Evolutionary conservation across 805 yeast genomes (phyloP).

Genomic region (Sugiyamaella chiloensis): DNA sequence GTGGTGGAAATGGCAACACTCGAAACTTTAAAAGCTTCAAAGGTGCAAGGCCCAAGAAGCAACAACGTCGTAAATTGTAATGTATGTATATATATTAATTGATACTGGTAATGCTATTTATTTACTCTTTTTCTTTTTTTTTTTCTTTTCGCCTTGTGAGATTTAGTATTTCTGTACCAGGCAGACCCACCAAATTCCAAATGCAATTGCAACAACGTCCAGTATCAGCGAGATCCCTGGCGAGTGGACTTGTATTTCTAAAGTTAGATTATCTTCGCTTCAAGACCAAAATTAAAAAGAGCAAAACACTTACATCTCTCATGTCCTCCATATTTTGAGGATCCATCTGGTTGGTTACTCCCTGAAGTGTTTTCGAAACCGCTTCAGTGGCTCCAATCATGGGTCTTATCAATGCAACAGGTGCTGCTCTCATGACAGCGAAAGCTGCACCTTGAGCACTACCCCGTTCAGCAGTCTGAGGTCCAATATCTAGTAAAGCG

Average conservation of each 20-base stretch:
- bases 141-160: too few relatives aligned
- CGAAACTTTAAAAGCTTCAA: neutral
- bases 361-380: conserved; percentile 74
- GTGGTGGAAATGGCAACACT: neutral
- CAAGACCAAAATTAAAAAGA: neutral
- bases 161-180: too few relatives aligned
- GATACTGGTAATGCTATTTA: too few relatives aligned
- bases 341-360: conserved; percentile 77
- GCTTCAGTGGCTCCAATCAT: conserved; percentile 93
- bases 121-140: too few relatives aligned
- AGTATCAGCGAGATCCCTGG: conserved; percentile 26
- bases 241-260: conserved; percentile 20
- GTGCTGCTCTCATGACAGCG: conserved; percentile 71
- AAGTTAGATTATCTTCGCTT: neutral
- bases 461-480: conserved; percentile 61
- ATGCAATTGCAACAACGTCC: too few relatives aligned
- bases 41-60: neutral
- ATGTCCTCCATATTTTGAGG: conserved; percentile 23
- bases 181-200: too few relatives aligned
- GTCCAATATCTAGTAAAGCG: conserved; percentile 57
- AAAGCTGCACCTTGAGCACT: conserved; percentile 59
- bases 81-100: neutral
- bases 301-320: conserved; percentile 20
- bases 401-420: conserved; percentile 77
- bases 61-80: neutral